Base-by-base conservation (phyloP, 768 basidiomycete genomes). In the Gloeophyllum trabeum region DNA sequence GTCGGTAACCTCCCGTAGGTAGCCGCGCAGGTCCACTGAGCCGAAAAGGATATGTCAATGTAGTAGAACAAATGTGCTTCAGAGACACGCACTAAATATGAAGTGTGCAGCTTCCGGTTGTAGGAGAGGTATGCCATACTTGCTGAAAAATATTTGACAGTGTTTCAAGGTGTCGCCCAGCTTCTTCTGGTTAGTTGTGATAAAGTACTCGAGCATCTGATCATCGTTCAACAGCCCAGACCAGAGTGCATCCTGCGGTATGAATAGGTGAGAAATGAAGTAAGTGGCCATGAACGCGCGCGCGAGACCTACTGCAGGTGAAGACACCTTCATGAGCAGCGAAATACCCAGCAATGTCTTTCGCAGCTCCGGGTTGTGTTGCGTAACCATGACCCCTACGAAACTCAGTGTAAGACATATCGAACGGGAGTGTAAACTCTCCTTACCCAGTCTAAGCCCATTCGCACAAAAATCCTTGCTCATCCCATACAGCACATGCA, bases 381-480 rank as follows among this genome's bases (percentile, higher is more conserved):
- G 36, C 7, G 36, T 37, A 21, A 37, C 36, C 13, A 37, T 10
- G 20, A 37, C 36, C 10, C 36, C 36, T 10, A 37, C 10, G 10
- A 7, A 37, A 13, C 10, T 37, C 36, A 10, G 36, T 7, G n/a
- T n/a, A n/a, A n/a, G n/a, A 7, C 16, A 7, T 30, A 10, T 37
- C 20, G 36, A 21, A 7, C 20, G 20, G 36, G 36, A 37, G 36
- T 7, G 20, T 6, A 7, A 37, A 21, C 13, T 32, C 10, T 37
- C 36, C 28, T 10, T 37, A 37, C 36, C 36, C 10, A 37, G 7
- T 10, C 36, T 7, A 7, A 37, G 20, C 7, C 36, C 36, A 21
- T 37, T 37, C 10, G 36, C 36, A 21, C 36, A 37, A 12, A 12
- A 37, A 21, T 37, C 36, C 36, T 37, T 37, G 36, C 36, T 37